Conservation (phyloP, 2,329 filamentous ascomycete genomes). For the Pseudofabraea citricarpa region DNA sequence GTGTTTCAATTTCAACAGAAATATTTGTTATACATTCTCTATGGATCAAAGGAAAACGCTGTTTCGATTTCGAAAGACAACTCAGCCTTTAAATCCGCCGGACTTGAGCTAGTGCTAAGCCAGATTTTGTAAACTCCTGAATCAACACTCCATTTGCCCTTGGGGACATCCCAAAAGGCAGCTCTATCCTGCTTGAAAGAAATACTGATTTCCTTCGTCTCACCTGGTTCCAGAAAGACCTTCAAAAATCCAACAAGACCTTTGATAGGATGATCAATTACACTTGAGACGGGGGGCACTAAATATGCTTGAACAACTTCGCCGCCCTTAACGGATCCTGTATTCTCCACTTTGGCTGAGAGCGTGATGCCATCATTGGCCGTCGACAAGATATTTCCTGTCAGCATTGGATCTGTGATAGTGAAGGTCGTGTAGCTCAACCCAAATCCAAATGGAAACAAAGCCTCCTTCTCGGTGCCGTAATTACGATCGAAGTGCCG, state of each 20-base stretch:
- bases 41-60: not conserved
- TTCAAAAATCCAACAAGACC: conserved; percentile 3
- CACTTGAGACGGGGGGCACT: not conserved
- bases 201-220: not conserved
- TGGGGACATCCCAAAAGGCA: not conserved
- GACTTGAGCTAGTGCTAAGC: conserved; percentile 1
- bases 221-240: not conserved
- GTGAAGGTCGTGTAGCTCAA: conserved; percentile 56
- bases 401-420: not conserved
- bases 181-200: not conserved
- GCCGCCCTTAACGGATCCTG: not conserved
- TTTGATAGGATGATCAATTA: not conserved
- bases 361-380: not conserved
- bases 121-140: not conserved
- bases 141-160: conserved; percentile 1
- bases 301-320: conserved; percentile 19
- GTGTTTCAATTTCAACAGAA: no score
- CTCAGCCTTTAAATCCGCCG: not conserved
- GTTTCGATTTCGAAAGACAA: not conserved
- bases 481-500: conserved; percentile 47
- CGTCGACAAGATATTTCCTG: not conserved
- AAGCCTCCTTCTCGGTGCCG: conserved; percentile 44
- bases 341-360: not conserved
- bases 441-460: conserved; percentile 61
- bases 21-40: no score